A percentile compares a stretch with the other conserved stretches of the same genome.
These are phyloP conservation scores for Chrysochromulina parva DNA, from an alignment of 78 protist genomes.

Conservation along the genomic window DNA sequence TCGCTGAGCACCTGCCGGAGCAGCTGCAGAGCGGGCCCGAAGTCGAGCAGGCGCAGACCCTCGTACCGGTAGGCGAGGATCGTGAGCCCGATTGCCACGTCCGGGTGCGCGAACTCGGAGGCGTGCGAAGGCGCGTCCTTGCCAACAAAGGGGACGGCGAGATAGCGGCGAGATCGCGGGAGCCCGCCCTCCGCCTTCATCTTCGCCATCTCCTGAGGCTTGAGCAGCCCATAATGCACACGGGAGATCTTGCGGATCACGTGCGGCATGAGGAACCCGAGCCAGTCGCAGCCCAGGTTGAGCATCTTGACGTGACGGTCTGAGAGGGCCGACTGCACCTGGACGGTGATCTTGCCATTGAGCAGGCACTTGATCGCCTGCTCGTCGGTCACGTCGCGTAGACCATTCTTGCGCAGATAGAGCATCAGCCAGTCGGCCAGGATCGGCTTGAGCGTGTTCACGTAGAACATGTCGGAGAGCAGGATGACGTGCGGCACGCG, in stretches of 20 bases:
- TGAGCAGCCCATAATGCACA: neutral
- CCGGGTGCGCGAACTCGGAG: conserved; percentile 73
- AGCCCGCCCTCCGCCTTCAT: neutral
- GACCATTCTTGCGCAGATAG: conserved; percentile 47
- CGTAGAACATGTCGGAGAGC: neutral
- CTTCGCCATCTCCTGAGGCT: neutral
- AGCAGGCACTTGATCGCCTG: neutral
- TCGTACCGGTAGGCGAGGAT: conserved; percentile 10
- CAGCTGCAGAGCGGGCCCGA: neutral
- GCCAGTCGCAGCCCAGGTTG: neutral
- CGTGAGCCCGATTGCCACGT: conserved; percentile 60
- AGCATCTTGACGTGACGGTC: neutral
- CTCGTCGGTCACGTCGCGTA: neutral
- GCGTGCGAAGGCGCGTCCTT: conserved; percentile 61
- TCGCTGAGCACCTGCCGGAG: neutral
- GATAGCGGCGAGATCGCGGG: conserved; percentile 43
- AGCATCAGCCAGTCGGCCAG: conserved; percentile 55
- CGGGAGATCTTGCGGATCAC: neutral
- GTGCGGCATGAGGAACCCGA: conserved; percentile 38
- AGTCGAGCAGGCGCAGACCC: neutral
- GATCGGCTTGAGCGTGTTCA: conserved; percentile 23
- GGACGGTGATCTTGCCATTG: neutral
- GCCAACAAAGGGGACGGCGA: conserved; percentile 71
- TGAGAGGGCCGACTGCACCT: neutral
- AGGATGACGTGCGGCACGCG: neutral